Evolutionary conservation across 129 eudicot genomes (phyloP).

Genomic region (Helianthus annuus): HanXRQr2.0-SUNRISE NC_035443.2:48679849-48680348

Average conservation of each 20-base stretch:
- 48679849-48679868: neutral
- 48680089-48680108: neutral
- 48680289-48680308: too few species aligned
- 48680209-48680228: neutral
- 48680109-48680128: neutral
- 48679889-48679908: constrained; percentile 23
- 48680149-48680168: neutral
- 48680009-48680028: constrained; percentile 5
- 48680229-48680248: too few species aligned
- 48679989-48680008: neutral
- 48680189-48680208: too few species aligned
- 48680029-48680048: neutral
- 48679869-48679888: constrained; percentile 9
- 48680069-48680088: constrained; percentile 5
- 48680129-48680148: neutral
- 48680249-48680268: too few species aligned
- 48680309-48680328: too few species aligned
- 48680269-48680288: too few species aligned
- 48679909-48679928: constrained; percentile 11
- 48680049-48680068: neutral
- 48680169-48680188: neutral
- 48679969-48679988: neutral
- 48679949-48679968: constrained; percentile 16
- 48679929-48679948: neutral
- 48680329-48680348: too few species aligned